Base-by-base conservation (phyloP, 1,139 yeast genomes). In the Kurtzmaniella quercitrusa region DNA sequence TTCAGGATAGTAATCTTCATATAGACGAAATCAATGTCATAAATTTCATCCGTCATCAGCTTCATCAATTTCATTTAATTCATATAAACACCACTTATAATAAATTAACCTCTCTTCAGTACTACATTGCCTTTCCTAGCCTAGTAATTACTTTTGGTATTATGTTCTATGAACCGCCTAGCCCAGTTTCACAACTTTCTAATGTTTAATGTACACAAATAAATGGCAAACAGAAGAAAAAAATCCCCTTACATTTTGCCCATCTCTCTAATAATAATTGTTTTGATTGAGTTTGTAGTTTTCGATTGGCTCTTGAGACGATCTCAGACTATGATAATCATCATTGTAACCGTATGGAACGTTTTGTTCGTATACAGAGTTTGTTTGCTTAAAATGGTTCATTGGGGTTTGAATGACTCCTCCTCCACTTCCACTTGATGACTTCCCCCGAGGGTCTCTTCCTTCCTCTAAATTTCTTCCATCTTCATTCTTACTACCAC, bases 231-330 rank as follows among this genome's bases (percentile, higher is more conserved):
- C 14, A 23, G 10, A 8, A 10, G 25, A 23, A 8, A n/a, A n/a
- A n/a, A 23, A 23, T 23, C 9, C 25, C 25, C 25, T 10, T 23
- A 23, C 7, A 23, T 23, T 10, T 23, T 23, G 25, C 7, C 34
- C 15, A 11, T n/a, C n/a, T 31, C 36, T 31, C 36, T 31, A 31
- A 16, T 31, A 31, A 31, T 37, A 43, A 23, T 36, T 40, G 25
- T n/a, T 37, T 17, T 39, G 39, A 38, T 27, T 31, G 19, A 43
- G 37, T 16, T 43, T 43, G 46, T 39, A 43, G 15, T 36, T 33
- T 23, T 43, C 46, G 25, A 43, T 38, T 10, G 46, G 46, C 36
- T 43, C 46, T 43, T 36, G 46, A 9, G 44, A 41, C 18, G 43
- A 41, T 34, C 46, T 23, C 34, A 45, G 38, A 9, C 41, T 34